Evolutionary conservation across 768 basidiomycete genomes (phyloP).

Genomic region (Coprinopsis cinerea): DNA sequence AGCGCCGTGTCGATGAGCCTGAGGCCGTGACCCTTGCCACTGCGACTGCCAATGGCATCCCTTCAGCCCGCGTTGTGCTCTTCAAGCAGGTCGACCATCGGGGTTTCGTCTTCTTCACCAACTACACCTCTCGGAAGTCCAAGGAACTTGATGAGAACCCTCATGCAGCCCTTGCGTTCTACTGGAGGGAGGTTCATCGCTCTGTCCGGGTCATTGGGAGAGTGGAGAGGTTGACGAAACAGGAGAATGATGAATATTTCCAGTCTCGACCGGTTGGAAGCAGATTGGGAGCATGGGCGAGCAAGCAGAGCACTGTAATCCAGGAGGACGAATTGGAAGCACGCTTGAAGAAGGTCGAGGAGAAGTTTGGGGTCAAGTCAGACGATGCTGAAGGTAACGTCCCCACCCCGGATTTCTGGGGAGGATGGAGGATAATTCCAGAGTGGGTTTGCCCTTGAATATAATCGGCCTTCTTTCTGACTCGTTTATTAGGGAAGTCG

Average conservation of each 20-base stretch:
- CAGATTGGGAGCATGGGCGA: constrained; percentile 89
- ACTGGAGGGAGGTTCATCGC: constrained; percentile 82
- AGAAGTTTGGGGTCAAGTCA: constrained; percentile 47
- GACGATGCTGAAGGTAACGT: constrained; percentile 43
- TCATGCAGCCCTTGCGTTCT: constrained; percentile 78
- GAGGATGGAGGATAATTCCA: constrained; percentile 93
- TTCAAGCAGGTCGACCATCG: constrained; percentile 84
- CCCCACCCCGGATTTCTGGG: constrained; percentile 89
- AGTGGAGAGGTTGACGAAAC: constrained; percentile 68
- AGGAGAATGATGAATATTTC: constrained; percentile 84
- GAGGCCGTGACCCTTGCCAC: constrained; percentile 86
- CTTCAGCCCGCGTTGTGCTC: constrained; percentile 85
- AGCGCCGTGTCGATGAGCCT: constrained; percentile 64
- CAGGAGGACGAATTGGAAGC: constrained; percentile 62
- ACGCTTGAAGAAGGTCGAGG: constrained; percentile 52
- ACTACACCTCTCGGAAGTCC: constrained; percentile 93
- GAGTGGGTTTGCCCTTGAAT: constrained; percentile 43
- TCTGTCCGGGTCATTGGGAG: constrained; percentile 81
- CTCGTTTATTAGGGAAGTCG: constrained; percentile 65
- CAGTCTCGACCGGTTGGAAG: constrained; percentile 76
- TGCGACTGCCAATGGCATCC: constrained; percentile 63
- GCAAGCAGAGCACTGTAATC: constrained; percentile 78
- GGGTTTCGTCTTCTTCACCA: constrained; percentile 96
- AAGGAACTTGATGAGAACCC: constrained; percentile 73
- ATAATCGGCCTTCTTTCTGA: constrained; percentile 9